Conservation (phyloP, 106 monocot species). For the Allium cepa region DNA sequence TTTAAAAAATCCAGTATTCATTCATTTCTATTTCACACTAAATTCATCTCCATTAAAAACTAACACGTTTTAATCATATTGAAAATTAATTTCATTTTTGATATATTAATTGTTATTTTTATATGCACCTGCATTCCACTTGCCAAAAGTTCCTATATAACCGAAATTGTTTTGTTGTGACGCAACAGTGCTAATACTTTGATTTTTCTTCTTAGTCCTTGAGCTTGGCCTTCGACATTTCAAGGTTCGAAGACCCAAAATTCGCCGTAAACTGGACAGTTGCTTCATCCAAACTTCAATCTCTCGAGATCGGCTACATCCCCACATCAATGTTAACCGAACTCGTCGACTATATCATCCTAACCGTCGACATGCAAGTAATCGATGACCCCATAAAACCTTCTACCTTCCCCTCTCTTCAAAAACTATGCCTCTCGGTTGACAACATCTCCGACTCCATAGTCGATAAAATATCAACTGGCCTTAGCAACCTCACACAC, state of each 20-base stretch:
- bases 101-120: too few species aligned
- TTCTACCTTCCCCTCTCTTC: slow-evolving; percentile 52
- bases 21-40: too few species aligned
- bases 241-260: slow-evolving; percentile 45
- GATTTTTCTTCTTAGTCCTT: slow-evolving; percentile 40
- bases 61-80: too few species aligned
- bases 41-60: too few species aligned
- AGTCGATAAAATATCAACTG: slow-evolving; percentile 50
- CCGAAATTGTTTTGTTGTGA: too few species aligned
- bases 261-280: slow-evolving; percentile 59
- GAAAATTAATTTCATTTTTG: too few species aligned
- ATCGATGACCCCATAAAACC: slow-evolving; percentile 15
- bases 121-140: too few species aligned
- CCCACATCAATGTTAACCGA: slow-evolving; percentile 50
- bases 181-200: too few species aligned
- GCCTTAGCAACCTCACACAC: slow-evolving; percentile 53
- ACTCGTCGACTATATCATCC: slow-evolving; percentile 9
- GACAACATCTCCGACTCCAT: slow-evolving; percentile 74
- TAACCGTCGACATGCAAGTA: slow-evolving; percentile 15
- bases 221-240: slow-evolving; percentile 71
- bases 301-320: slow-evolving; percentile 80
- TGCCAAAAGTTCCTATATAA: too few species aligned
- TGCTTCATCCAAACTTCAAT: slow-evolving; percentile 50
- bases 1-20: too few species aligned
- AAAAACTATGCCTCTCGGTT: slow-evolving; percentile 72